Percentiles rank a stretch among this genome's conserved stretches.
phyloP scores from a whole-genome alignment of 441 rosid genomes.

The Metrosideros polymorpha region DNA sequence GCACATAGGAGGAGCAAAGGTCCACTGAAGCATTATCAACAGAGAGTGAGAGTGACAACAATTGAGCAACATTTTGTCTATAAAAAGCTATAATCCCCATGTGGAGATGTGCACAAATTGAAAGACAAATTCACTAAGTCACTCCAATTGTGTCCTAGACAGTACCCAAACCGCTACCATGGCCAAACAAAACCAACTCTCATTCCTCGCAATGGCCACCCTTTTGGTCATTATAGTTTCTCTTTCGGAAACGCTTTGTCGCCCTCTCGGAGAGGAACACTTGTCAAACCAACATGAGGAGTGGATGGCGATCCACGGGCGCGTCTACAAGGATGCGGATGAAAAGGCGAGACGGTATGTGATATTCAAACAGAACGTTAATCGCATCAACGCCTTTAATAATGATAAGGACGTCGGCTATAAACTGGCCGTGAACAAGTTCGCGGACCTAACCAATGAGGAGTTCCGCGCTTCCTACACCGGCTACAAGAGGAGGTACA shows the following conservation, averaged over 20 bases:
- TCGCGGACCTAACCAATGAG: constrained; percentile 8
- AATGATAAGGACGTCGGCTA: neutral
- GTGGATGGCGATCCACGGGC: constrained; percentile 4
- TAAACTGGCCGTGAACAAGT: constrained; percentile 1
- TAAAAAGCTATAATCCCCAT: neutral
- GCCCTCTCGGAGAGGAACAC: neutral
- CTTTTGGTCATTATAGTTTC: neutral
- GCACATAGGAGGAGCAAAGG: neutral
- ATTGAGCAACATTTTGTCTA: neutral
- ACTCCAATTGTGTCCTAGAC: neutral
- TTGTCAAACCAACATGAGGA: neutral
- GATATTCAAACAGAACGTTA: constrained; percentile 7
- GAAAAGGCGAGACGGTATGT: constrained; percentile 2
- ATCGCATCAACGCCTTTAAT: neutral
- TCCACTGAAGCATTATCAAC: neutral
- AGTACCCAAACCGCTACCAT: neutral
- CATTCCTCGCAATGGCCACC: neutral
- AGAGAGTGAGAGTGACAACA: neutral
- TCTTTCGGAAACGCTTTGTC: neutral
- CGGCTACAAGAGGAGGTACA: neutral
- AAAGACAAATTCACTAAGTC: neutral
- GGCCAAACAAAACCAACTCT: neutral
- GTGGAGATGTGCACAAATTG: neutral
- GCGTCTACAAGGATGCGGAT: neutral
- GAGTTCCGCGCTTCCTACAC: constrained; percentile 5